A percentile compares a stretch with the other conserved stretches of the same genome.
phyloP scores from a whole-genome alignment of 1,139 yeast genomes.

The Pichia sorboxylosa region DNA sequence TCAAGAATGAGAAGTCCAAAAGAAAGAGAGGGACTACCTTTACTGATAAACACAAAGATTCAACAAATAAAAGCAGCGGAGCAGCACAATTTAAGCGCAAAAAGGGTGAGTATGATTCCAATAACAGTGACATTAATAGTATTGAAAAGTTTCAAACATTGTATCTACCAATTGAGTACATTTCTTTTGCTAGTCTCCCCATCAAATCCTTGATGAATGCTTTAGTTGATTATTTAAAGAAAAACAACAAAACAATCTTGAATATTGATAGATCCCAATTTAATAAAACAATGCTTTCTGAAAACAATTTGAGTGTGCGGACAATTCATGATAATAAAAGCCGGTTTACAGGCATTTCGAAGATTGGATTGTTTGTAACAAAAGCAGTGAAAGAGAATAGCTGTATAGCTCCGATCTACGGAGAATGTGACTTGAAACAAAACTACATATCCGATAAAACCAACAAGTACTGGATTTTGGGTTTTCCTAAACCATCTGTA shows the following conservation, averaged over 20 bases:
- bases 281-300: constrained; percentile 6
- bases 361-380: constrained; percentile 50
- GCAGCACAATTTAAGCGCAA: constrained; percentile 15
- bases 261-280: constrained; percentile 10
- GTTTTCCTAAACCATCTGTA: constrained; percentile 76
- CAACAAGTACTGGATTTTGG: constrained; percentile 75
- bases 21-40: constrained; percentile 14
- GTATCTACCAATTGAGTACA: constrained; percentile 33
- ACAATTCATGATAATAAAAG: constrained; percentile 31
- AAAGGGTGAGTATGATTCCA: constrained; percentile 8
- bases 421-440: constrained; percentile 57
- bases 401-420: constrained; percentile 53
- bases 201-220: constrained; percentile 22
- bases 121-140: constrained; percentile 22
- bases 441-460: constrained; percentile 52
- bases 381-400: constrained; percentile 36
- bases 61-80: constrained; percentile 9
- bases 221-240: constrained; percentile 16
- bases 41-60: constrained; percentile 2
- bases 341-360: constrained; percentile 57
- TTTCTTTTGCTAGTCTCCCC: constrained; percentile 33
- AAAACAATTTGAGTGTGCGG: constrained; percentile 24
- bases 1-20: constrained; percentile 19
- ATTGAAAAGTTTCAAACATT: constrained; percentile 40
- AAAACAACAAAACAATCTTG: constrained; percentile 8